phyloP scores from a whole-genome alignment of 2,329 filamentous ascomycete species.

The Pseudogymnoascus pannorum region DNA sequence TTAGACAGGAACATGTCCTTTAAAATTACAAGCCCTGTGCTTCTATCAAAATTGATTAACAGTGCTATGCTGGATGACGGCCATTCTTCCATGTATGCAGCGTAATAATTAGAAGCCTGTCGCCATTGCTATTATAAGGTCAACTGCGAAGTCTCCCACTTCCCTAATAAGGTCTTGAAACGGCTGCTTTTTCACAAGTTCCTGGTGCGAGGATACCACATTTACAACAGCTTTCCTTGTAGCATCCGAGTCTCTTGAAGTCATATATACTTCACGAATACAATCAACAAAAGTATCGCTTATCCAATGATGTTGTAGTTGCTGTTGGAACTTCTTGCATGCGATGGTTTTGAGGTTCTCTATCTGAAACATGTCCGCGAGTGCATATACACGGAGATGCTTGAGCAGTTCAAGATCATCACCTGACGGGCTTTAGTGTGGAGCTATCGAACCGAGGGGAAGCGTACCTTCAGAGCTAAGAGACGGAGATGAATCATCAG shows the following conservation, averaged over 20 bases:
- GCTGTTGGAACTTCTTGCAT: conserved; percentile 13
- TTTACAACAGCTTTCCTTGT: too few relatives aligned
- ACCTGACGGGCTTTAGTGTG: conserved; percentile 13
- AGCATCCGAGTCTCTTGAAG: too few relatives aligned
- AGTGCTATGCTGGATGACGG: too few relatives aligned
- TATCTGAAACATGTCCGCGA: conserved; percentile 16
- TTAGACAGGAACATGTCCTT: neutral
- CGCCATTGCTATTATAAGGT: conserved; percentile 11
- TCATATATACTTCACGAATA: too few relatives aligned
- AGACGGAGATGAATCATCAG: conserved; percentile 13
- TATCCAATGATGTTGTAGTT: conserved; percentile 17
- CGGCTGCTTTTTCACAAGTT: conserved; percentile 11
- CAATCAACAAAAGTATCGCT: conserved; percentile 13
- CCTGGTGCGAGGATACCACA: conserved; percentile 1
- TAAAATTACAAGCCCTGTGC: too few relatives aligned
- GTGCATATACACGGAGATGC: conserved; percentile 15
- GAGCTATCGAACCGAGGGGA: neutral
- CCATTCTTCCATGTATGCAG: too few relatives aligned
- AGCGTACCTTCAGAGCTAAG: conserved; percentile 15
- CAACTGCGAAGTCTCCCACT: conserved; percentile 12
- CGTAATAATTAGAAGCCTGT: too few relatives aligned
- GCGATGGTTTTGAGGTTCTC: conserved; percentile 13
- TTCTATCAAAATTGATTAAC: too few relatives aligned
- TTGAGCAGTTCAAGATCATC: conserved; percentile 16
- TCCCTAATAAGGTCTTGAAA: conserved; percentile 17